Evolutionary conservation across 169 alveolate species (phyloP).

Genomic region (Plasmodium vivax): DNA sequence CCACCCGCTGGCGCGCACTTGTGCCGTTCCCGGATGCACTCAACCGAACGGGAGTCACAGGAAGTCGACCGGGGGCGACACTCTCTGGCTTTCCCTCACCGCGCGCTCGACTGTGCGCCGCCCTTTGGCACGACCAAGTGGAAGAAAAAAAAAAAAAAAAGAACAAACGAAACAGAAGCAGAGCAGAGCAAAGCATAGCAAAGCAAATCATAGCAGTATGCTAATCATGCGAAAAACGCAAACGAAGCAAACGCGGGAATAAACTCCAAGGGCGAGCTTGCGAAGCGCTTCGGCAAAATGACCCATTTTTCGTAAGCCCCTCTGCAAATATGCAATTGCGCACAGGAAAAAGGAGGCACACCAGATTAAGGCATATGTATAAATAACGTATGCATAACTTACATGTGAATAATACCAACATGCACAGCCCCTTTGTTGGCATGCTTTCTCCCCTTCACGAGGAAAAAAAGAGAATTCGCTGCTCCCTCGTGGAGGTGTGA

Average conservation of each 20-base stretch:
- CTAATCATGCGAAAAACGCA: too few species aligned
- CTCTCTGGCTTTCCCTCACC: background rate
- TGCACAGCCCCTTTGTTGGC: background rate
- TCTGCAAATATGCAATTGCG: background rate
- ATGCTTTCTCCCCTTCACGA: background rate
- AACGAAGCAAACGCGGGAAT: background rate
- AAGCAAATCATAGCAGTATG: too few species aligned
- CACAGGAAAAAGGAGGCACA: background rate
- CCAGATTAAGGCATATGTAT: background rate
- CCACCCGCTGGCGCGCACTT: background rate
- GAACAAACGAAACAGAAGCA: background rate
- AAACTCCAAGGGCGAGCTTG: background rate
- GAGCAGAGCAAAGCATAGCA: too few species aligned
- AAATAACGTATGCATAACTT: background rate
- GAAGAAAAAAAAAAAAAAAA: background rate
- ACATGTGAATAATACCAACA: background rate
- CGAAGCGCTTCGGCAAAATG: background rate
- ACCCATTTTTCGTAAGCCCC: background rate
- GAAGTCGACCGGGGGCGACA: background rate
- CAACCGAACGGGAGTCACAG: background rate
- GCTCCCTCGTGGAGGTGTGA: background rate
- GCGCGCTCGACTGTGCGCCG: background rate
- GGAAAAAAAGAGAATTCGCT: background rate
- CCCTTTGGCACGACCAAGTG: background rate
- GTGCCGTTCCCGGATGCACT: background rate